phyloP scores from a whole-genome alignment of 768 basidiomycete genomes.

The Galerina sulciceps region DNA sequence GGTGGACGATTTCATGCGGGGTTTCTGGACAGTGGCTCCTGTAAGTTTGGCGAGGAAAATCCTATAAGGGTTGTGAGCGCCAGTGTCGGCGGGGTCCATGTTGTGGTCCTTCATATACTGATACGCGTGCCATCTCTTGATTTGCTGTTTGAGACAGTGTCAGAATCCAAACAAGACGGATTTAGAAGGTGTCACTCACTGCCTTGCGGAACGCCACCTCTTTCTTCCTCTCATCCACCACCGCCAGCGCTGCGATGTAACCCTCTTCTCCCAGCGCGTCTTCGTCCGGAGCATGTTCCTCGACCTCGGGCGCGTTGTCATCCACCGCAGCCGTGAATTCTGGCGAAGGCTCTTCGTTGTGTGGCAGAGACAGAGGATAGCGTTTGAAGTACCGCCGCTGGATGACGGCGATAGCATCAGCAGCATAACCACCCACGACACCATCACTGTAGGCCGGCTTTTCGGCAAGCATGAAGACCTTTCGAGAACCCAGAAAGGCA shows the following conservation, averaged over 20 bases:
- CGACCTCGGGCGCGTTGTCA: neutral
- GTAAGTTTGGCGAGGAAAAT: neutral
- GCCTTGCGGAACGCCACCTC: neutral
- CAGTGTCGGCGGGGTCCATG: slow-evolving; percentile 1
- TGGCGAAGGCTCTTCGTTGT: neutral
- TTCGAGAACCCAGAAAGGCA: neutral
- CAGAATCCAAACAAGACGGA: neutral
- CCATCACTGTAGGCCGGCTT: neutral
- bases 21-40: neutral
- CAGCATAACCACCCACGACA: neutral
- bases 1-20: neutral
- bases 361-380: slow-evolving; percentile 4
- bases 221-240: neutral
- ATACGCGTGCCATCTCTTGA: slow-evolving; percentile 1
- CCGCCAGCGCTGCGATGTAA: neutral
- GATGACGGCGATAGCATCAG: slow-evolving; percentile 1
- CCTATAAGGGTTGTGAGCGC: slow-evolving; percentile 3
- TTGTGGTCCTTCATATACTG: neutral
- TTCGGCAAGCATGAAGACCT: neutral
- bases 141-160: slow-evolving; percentile 2
- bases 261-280: neutral
- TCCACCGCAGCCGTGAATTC: neutral
- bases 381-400: slow-evolving; percentile 8
- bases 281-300: neutral
- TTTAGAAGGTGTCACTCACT: neutral